Percentiles rank a stretch among this genome's conserved stretches.
Evolutionary conservation across 805 yeast genomes (phyloP).

Genomic region (Myxozyma monticola): DNA sequence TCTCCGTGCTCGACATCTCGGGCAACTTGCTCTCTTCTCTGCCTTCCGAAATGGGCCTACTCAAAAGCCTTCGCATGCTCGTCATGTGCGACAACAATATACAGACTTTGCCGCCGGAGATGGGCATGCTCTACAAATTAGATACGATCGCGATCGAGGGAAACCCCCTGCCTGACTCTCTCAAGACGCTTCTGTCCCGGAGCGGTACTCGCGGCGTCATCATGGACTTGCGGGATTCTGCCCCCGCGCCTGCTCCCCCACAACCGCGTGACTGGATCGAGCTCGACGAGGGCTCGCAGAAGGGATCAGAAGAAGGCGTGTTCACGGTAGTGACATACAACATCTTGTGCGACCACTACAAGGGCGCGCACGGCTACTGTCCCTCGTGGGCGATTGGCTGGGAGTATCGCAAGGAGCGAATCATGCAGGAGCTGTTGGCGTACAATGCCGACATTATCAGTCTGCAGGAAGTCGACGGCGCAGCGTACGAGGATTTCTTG

Average conservation of each 20-base stretch:
- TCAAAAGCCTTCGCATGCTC: slow-evolving; percentile 75
- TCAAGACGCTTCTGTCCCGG: slow-evolving; percentile 68
- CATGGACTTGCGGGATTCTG: slow-evolving; percentile 75
- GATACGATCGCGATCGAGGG: slow-evolving; percentile 93
- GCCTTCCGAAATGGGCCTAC: slow-evolving; percentile 83
- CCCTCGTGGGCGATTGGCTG: slow-evolving; percentile 97
- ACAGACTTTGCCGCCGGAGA: slow-evolving; percentile 71
- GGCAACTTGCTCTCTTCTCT: slow-evolving; percentile 67
- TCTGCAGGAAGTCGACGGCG: slow-evolving; percentile 92
- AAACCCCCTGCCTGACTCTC: slow-evolving; percentile 69
- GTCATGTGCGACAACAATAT: slow-evolving; percentile 87
- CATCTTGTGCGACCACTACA: slow-evolving; percentile 92
- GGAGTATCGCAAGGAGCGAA: slow-evolving; percentile 79
- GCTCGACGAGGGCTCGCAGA: slow-evolving; percentile 74
- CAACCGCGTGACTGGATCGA: slow-evolving; percentile 81
- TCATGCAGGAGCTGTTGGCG: slow-evolving; percentile 69
- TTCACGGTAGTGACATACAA: slow-evolving; percentile 86
- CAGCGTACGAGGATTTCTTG: slow-evolving; percentile 85
- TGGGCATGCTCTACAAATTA: slow-evolving; percentile 81
- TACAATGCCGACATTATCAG: slow-evolving; percentile 77
- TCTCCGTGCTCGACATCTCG: slow-evolving; percentile 83
- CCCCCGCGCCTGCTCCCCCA: slow-evolving; percentile 65
- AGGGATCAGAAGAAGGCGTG: slow-evolving; percentile 32
- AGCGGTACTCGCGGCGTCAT: slow-evolving; percentile 85
- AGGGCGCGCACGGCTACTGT: slow-evolving; percentile 88